A percentile compares a stretch with the other conserved stretches of the same genome.
Evolutionary conservation across 306 rosid species (phyloP).

Genomic region (Lupinus albus): DNA sequence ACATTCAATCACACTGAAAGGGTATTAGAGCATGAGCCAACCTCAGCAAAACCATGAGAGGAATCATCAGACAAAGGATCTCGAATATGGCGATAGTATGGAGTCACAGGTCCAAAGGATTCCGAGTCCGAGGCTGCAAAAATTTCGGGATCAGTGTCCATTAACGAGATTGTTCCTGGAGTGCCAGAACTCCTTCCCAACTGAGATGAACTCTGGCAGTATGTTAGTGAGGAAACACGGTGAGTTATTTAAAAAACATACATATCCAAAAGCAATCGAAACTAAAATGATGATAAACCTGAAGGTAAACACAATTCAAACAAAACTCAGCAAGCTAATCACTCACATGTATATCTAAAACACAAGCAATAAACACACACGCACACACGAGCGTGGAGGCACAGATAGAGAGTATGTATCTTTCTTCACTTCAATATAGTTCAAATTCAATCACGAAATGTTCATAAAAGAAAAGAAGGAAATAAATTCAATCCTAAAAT

Average conservation of each 20-base stretch:
- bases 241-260: slow-evolving; percentile 13
- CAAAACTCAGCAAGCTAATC: background rate
- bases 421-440: background rate
- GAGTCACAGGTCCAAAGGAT: slow-evolving; percentile 46
- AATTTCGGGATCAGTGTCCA: slow-evolving; percentile 66
- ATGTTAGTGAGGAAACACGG: slow-evolving; percentile 33
- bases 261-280: slow-evolving; percentile 21
- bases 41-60: slow-evolving; percentile 76
- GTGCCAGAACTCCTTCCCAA: slow-evolving; percentile 60
- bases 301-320: slow-evolving; percentile 6
- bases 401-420: background rate
- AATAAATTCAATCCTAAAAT: too few relatives aligned
- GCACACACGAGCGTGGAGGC: background rate
- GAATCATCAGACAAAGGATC: slow-evolving; percentile 75
- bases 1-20: background rate
- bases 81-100: slow-evolving; percentile 64
- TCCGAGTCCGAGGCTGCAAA: slow-evolving; percentile 51
- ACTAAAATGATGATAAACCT: background rate
- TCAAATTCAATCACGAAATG: background rate
- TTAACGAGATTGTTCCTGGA: slow-evolving; percentile 59
- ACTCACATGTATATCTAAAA: background rate
- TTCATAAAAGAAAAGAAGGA: too few relatives aligned
- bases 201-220: slow-evolving; percentile 71
- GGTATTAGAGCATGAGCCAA: slow-evolving; percentile 40
- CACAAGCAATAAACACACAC: background rate